Evolutionary conservation across 805 yeast genomes (phyloP), one percentile per base, ranked within the genome.

Genomic region (Candida oleophila): DNA sequence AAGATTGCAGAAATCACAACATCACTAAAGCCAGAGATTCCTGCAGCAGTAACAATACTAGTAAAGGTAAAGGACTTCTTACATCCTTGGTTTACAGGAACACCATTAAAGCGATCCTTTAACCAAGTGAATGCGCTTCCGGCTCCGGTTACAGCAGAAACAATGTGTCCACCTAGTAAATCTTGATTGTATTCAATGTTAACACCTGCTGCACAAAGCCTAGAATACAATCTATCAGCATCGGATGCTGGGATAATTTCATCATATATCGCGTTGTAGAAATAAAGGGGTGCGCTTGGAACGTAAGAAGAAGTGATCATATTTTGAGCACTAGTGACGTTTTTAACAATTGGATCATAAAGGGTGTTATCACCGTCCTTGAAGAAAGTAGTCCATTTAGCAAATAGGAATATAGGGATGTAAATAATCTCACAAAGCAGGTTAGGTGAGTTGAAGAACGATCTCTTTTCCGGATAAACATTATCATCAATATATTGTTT

Each of bases 141-240:
- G 32, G 52, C 44, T 7, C 62, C 62, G n/a, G 39, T 41, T 7
- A 52, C 34, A 9, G 45, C 37, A 46, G 57, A 57, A 12, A 50
- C 35, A 22, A 51, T 19, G 38, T 60, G 65, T 15, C 54, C 62
- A 21, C 51, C 48, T 19, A 42, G 7, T 15, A 15, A 16, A 21
- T 28, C 14, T 51, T 42, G 45, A n/a, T 15, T 12, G 32, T 42
- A 42, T 11, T 22, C 33, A 36, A 42, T 57, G 7, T 46, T 44
- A n/a, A 61, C 57, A 2, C 67, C 67, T 47, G 55, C 48, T 4
- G 43, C 49, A 45, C 68, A 60, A 55, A 58, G 63, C 22, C 45
- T 50, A 4, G 57, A 51, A 43, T 54, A 65, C 8, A 53, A 45
- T 21, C 50, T 42, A 11, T 52, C 46, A 9, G 52, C 46, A 30